Percentiles rank a stretch among this genome's conserved stretches.
Evolutionary conservation across 768 basidiomycete species (phyloP).

Genomic region (Hemileccinum rubropunctum): DNA sequence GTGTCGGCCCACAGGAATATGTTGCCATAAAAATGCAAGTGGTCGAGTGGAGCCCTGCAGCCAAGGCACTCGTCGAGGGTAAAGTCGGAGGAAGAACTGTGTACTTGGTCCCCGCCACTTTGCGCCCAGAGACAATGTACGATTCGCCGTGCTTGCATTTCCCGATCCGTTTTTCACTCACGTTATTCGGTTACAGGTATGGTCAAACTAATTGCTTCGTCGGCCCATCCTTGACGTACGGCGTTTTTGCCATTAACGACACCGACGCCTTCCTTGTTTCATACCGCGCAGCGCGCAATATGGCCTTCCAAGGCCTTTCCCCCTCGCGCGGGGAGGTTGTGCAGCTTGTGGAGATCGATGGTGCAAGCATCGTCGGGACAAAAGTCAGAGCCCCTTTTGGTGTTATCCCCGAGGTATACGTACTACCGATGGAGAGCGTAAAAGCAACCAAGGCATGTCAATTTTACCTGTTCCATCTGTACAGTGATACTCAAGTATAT

Average conservation of each 20-base stretch:
- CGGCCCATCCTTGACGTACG: slow-evolving; percentile 86
- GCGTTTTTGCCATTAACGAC: slow-evolving; percentile 85
- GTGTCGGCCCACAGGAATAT: slow-evolving; percentile 93
- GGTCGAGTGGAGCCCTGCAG: slow-evolving; percentile 72
- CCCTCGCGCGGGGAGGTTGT: slow-evolving; percentile 67
- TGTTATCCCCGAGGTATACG: slow-evolving; percentile 82
- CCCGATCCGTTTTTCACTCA: neutral
- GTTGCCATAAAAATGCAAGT: slow-evolving; percentile 95
- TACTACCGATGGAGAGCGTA: slow-evolving; percentile 98
- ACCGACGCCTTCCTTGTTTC: slow-evolving; percentile 88
- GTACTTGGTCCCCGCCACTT: slow-evolving; percentile 91
- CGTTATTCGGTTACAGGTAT: slow-evolving; percentile 53
- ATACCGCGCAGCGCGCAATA: slow-evolving; percentile 89
- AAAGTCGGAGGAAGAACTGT: slow-evolving; percentile 79
- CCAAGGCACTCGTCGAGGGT: slow-evolving; percentile 58
- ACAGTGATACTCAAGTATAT: slow-evolving; percentile 3
- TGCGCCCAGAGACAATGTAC: slow-evolving; percentile 95
- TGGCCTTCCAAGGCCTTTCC: slow-evolving; percentile 91
- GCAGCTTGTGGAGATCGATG: slow-evolving; percentile 75
- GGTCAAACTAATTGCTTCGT: slow-evolving; percentile 99
- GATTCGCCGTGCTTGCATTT: slow-evolving; percentile 22
- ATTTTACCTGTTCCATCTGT: neutral
- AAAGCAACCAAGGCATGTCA: slow-evolving; percentile 79
- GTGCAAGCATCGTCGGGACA: slow-evolving; percentile 79
- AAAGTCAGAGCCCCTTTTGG: slow-evolving; percentile 87